A percentile compares a stretch with the other conserved stretches of the same genome.
Evolutionary conservation across 1,284 basidiomycete species (phyloP).

Genomic region (Cutaneotrichosporon arboriforme): DNA sequence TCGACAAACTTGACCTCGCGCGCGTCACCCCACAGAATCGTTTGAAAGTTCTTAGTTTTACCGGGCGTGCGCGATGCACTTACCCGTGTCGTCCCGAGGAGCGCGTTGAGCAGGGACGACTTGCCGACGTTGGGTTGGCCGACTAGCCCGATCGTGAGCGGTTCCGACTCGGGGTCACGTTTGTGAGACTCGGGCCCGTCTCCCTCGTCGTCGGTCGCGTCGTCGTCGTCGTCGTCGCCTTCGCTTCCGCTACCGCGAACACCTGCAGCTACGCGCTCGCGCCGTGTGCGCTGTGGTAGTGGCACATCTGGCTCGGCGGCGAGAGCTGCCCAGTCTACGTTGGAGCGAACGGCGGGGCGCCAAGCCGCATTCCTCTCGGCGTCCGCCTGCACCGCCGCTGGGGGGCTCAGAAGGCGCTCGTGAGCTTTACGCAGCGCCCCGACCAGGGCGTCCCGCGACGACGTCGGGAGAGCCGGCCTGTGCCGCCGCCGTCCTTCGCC

Average conservation of each 20-base stretch:
- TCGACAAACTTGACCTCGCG: constrained; percentile 73
- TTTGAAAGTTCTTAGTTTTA: constrained; percentile 94
- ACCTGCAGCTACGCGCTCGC: no score
- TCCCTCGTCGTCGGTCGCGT: constrained; percentile 1
- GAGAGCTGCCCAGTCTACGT: constrained; percentile 64
- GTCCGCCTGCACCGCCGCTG: constrained; percentile 47
- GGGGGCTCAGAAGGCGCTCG: constrained; percentile 62
- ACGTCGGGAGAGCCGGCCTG: constrained; percentile 62
- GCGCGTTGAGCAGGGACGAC: constrained; percentile 79
- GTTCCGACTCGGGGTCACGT: constrained; percentile 38
- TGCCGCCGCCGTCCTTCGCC: constrained; percentile 30
- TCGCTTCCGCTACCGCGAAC: constrained; percentile 15
- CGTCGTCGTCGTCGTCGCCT: background rate
- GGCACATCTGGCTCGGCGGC: constrained; percentile 9
- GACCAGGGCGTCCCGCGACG: constrained; percentile 55
- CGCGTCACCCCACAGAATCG: constrained; percentile 68
- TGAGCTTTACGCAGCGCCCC: constrained; percentile 64
- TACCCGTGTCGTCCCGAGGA: constrained; percentile 76
- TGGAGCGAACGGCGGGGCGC: constrained; percentile 59
- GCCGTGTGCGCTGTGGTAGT: no score
- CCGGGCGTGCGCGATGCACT: constrained; percentile 84
- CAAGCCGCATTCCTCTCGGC: constrained; percentile 55
- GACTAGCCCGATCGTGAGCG: constrained; percentile 74
- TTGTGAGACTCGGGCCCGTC: no score
- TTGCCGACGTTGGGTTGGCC: constrained; percentile 96